Conservation (phyloP, 139 green algal genomes). For the Chlamydomonas incerta region DNA sequence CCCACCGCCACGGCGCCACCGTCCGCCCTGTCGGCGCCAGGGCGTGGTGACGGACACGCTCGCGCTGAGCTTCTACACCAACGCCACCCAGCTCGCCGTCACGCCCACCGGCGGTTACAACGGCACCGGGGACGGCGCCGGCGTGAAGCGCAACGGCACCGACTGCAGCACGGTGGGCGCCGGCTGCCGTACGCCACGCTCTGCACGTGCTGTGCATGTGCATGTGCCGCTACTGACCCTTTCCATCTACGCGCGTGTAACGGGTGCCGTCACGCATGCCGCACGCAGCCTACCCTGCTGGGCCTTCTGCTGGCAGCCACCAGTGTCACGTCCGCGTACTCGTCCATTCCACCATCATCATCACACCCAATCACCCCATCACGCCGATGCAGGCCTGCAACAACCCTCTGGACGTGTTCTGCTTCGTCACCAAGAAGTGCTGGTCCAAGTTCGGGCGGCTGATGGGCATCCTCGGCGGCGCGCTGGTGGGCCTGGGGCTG, state of each 20-base stretch:
- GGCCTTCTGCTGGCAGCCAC: too few relatives aligned
- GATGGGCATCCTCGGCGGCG: slow-evolving; percentile 37
- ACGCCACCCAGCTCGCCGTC: slow-evolving; percentile 59
- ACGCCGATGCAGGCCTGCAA: slow-evolving; percentile 2
- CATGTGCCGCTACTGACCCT: not conserved
- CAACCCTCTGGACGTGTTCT: slow-evolving; percentile 44
- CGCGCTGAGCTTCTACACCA: slow-evolving; percentile 71
- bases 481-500: not conserved
- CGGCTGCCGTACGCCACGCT: too few relatives aligned
- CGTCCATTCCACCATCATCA: too few relatives aligned
- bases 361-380: not conserved
- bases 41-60: slow-evolving; percentile 46
- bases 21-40: slow-evolving; percentile 51
- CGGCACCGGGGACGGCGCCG: slow-evolving; percentile 48
- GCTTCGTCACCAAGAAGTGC: slow-evolving; percentile 48
- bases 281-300: too few relatives aligned
- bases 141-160: not conserved
- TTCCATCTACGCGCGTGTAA: too few relatives aligned
- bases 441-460: slow-evolving; percentile 51
- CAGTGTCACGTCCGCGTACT: too few relatives aligned
- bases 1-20: too few relatives aligned
- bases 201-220: too few relatives aligned
- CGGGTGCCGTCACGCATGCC: too few relatives aligned
- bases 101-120: slow-evolving; percentile 42
- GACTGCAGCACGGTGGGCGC: slow-evolving; percentile 37